Evolutionary conservation across 2,329 filamentous ascomycete genomes (phyloP), one percentile per base, ranked within the genome.

Genomic region (Aspergillus ustus): DNA sequence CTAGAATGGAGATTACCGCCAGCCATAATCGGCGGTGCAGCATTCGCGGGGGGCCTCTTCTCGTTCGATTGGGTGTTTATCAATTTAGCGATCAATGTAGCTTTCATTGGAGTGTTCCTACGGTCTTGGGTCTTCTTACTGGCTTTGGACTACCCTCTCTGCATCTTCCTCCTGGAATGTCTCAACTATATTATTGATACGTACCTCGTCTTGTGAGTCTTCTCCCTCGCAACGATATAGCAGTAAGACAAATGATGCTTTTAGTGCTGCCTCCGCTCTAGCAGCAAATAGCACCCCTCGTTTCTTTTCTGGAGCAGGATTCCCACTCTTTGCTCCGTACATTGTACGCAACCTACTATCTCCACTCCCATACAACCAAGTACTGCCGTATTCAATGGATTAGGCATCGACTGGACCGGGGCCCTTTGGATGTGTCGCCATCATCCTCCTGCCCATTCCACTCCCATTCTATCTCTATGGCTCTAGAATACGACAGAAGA

Each of bases 41-140:
- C 82, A 4, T 85, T 82, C 53, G 82, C 89, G 1, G 80, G 75
- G 29, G 89, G 89, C 25, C 85, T 92, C 34, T 91, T 92, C 77
- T 92, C 89, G 89, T 91, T 92, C 66, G 90, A 89, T 65, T 92
- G 89, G 86, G 87, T 7, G 89, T 88, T 19, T 84, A 82, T 70
- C 79, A 68, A 31, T 61, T 59, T 9, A 73, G 69, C 2, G 73
- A 82, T 70, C 79, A 68, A 31, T 61, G 59, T 9, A 73, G 69
- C 2, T 73, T 84, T 19, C 67, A 71, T 37, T 80, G 78, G 78
- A 77, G 77, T 22, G 76, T 73, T 8, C 78, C 78, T 6, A 78
- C 78, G 0, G 62, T 79, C 20, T 77, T 75, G 31, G 85, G 85
- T 13, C 69, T 87, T 0, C 80, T 84, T 61, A 85, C 83, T 1